Evolutionary conservation across 2,329 filamentous ascomycete species (phyloP).

Genomic region (Diplodia mutila): DNA sequence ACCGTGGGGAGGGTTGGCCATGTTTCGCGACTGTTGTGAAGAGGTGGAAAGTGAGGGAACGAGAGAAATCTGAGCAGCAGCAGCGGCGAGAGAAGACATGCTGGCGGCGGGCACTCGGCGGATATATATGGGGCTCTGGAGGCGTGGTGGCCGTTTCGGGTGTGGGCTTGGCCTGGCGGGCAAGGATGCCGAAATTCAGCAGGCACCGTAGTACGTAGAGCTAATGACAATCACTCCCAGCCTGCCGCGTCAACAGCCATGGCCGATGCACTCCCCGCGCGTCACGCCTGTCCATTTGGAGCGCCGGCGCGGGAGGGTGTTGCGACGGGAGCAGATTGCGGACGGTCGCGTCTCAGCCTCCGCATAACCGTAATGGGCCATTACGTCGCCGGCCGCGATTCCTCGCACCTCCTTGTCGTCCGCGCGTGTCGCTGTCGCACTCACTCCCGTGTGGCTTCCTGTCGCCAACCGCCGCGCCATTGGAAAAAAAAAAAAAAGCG

Average conservation of each 20-base stretch:
- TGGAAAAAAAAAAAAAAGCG: not conserved
- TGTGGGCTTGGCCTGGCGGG: slow-evolving; percentile 13
- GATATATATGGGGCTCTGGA: slow-evolving; percentile 24
- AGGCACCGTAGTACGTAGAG: slow-evolving; percentile 16
- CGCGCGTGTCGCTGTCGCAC: not conserved
- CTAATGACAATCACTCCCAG: slow-evolving; percentile 25
- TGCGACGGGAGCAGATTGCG: slow-evolving; percentile 22
- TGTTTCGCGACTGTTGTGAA: slow-evolving; percentile 32
- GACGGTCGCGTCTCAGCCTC: slow-evolving; percentile 10
- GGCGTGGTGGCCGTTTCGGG: slow-evolving; percentile 21
- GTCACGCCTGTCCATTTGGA: not conserved
- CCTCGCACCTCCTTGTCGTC: not conserved
- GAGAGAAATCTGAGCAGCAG: slow-evolving; percentile 15
- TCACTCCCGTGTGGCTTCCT: not conserved
- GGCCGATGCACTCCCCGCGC: slow-evolving; percentile 18
- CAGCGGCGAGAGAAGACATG: slow-evolving; percentile 16
- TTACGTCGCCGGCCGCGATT: slow-evolving; percentile 2
- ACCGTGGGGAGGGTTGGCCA: slow-evolving; percentile 59
- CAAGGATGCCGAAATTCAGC: slow-evolving; percentile 25
- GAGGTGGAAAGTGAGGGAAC: not conserved
- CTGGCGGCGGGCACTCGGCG: slow-evolving; percentile 13
- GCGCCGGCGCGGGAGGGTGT: slow-evolving; percentile 5
- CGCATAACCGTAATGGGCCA: not conserved
- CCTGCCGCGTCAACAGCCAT: slow-evolving; percentile 24
- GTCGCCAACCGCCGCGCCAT: slow-evolving; percentile 16